A percentile compares a stretch with the other conserved stretches of the same genome.
These are phyloP conservation scores for Xylariaceae sp. DNA, from an alignment of 2,329 filamentous ascomycete species.

Conservation along the genomic window DNA sequence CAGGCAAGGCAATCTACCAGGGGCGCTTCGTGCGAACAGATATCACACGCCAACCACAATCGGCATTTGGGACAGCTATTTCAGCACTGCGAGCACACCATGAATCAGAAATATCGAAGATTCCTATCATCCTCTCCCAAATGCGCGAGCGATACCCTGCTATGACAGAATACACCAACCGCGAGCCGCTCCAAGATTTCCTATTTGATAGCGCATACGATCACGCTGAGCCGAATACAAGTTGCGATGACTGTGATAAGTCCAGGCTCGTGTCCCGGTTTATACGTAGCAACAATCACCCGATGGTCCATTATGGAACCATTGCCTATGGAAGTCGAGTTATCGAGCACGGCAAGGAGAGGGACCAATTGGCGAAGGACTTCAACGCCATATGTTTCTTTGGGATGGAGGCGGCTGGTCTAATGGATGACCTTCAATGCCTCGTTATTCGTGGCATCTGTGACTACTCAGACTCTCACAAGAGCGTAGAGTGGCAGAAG, in stretches of 20 bases:
- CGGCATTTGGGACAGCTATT: slow-evolving; percentile 3
- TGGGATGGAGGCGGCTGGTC: slow-evolving; percentile 25
- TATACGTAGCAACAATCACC: background rate
- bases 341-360: slow-evolving; percentile 21
- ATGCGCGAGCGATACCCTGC: background rate
- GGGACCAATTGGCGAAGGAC: slow-evolving; percentile 13
- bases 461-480: slow-evolving; percentile 22
- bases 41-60: background rate
- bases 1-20: slow-evolving; percentile 15
- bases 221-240: background rate
- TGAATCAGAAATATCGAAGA: background rate
- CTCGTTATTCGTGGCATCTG: slow-evolving; percentile 18
- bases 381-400: slow-evolving; percentile 24
- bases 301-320: slow-evolving; percentile 23
- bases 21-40: slow-evolving; percentile 6
- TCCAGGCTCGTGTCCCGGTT: background rate
- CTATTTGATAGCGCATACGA: slow-evolving; percentile 8
- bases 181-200: background rate
- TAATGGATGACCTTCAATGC: slow-evolving; percentile 16
- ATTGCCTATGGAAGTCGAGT: slow-evolving; percentile 29
- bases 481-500: slow-evolving; percentile 18
- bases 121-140: background rate
- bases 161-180: background rate
- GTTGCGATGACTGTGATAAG: slow-evolving; percentile 10
- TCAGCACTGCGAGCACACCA: background rate